phyloP scores from a whole-genome alignment of 176 grass and related monocot genomes.

The Dendrocalamus sinicus region DNA sequence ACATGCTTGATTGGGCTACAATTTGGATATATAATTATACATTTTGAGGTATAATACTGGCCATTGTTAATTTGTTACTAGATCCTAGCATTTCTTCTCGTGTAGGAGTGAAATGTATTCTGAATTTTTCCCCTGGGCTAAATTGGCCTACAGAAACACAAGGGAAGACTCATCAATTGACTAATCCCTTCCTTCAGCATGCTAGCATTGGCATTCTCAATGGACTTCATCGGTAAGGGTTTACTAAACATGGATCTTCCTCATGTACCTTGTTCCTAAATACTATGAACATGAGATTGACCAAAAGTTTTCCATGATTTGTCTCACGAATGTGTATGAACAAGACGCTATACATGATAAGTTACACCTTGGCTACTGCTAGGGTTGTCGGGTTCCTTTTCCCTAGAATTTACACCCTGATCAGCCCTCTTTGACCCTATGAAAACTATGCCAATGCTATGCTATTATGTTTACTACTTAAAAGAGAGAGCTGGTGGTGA shows the following conservation, averaged over 20 bases:
- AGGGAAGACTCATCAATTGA: slow-evolving; percentile 59
- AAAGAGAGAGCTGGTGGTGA: too few relatives aligned
- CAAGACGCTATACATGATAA: too few relatives aligned
- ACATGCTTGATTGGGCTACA: slow-evolving; percentile 84
- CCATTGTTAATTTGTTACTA: not conserved
- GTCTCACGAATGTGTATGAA: too few relatives aligned
- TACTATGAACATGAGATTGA: too few relatives aligned
- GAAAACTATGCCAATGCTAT: too few relatives aligned
- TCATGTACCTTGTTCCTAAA: too few relatives aligned
- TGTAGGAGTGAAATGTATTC: not conserved
- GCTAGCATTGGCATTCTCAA: slow-evolving; percentile 60
- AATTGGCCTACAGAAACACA: slow-evolving; percentile 58
- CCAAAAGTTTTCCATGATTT: too few relatives aligned
- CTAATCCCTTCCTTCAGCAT: slow-evolving; percentile 53
- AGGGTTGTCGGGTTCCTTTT: too few relatives aligned
- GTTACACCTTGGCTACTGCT: too few relatives aligned
- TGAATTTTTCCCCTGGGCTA: not conserved
- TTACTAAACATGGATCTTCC: not conserved
- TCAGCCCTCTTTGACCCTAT: too few relatives aligned
- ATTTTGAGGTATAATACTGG: slow-evolving; percentile 59
- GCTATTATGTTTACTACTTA: too few relatives aligned
- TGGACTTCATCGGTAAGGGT: slow-evolving; percentile 61
- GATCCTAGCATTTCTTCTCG: not conserved
- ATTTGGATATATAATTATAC: slow-evolving; percentile 68
- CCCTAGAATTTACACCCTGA: too few relatives aligned